A percentile compares a stretch with the other conserved stretches of the same genome.
Evolutionary conservation across 2,329 filamentous ascomycete species (phyloP).

Genomic region (Drechslerella coelobrocha): DNA sequence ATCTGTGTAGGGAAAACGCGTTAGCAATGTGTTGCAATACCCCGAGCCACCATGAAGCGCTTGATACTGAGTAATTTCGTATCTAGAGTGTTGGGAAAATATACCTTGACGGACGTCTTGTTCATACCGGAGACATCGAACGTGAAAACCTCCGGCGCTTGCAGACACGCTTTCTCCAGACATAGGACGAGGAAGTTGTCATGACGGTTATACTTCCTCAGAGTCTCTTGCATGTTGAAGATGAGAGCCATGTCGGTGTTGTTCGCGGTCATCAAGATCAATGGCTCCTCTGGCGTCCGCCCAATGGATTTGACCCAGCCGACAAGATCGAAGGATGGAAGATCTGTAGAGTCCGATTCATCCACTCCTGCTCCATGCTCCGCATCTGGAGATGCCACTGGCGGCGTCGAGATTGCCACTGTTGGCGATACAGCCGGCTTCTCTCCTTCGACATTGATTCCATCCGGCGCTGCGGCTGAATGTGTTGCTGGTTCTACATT

Average conservation of each 20-base stretch:
- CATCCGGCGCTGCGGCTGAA: constrained; percentile 13
- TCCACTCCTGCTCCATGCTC: constrained; percentile 20
- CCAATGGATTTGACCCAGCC: constrained; percentile 45
- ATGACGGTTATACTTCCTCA: constrained; percentile 20
- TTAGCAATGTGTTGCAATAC: constrained; percentile 29
- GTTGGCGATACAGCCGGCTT: constrained; percentile 1
- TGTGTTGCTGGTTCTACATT: constrained; percentile 8
- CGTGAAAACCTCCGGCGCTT: constrained; percentile 40
- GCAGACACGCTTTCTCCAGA: constrained; percentile 40
- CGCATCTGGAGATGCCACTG: neutral
- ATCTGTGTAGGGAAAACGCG: constrained; percentile 12
- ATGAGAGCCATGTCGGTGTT: constrained; percentile 44
- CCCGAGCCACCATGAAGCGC: neutral
- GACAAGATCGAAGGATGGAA: constrained; percentile 47
- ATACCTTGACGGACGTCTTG: constrained; percentile 40
- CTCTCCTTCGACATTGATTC: neutral
- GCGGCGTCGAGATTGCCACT: constrained; percentile 1
- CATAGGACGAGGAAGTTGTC: constrained; percentile 44
- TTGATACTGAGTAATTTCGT: neutral
- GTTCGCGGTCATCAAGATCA: constrained; percentile 38
- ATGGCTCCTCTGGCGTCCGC: constrained; percentile 26
- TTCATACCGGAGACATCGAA: constrained; percentile 47
- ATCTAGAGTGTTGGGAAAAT: neutral
- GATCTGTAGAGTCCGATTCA: constrained; percentile 34
- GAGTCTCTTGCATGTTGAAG: constrained; percentile 47